phyloP scores from a whole-genome alignment of 176 grass and related monocot species.

The Echinochloa phyllopogon region DNA sequence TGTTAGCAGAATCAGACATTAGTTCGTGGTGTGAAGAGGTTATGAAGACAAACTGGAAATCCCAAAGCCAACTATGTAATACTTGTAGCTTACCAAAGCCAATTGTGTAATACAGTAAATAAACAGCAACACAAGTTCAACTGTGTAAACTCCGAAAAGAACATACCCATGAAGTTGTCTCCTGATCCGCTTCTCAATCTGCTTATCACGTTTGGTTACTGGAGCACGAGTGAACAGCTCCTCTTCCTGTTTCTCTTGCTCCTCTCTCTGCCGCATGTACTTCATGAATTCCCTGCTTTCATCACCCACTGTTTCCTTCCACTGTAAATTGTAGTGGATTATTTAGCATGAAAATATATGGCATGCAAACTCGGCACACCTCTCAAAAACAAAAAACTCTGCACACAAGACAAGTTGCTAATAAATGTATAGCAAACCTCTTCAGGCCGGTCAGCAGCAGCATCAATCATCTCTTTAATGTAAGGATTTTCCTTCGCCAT shows the following conservation, averaged over 20 bases:
- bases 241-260: conserved; percentile 72
- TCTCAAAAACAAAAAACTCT: background rate
- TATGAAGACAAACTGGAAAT: background rate
- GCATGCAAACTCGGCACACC: background rate
- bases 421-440: conserved; percentile 63
- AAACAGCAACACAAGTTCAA: background rate
- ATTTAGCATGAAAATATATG: conserved; percentile 19
- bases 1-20: conserved; percentile 23
- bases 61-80: background rate
- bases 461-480: conserved; percentile 72
- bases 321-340: conserved; percentile 47
- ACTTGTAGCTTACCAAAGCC: background rate
- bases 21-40: background rate
- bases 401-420: conserved; percentile 21
- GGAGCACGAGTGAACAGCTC: conserved; percentile 79
- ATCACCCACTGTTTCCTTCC: conserved; percentile 69
- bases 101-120: background rate
- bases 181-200: conserved; percentile 63
- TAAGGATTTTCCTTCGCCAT: conserved; percentile 69
- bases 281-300: conserved; percentile 78
- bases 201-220: conserved; percentile 76
- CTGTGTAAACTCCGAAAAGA: background rate
- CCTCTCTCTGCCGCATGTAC: conserved; percentile 71
- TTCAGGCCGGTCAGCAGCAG: conserved; percentile 71
- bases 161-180: conserved; percentile 75